phyloP scores from a whole-genome alignment of 1,139 yeast genomes.

The Blastobotrys elegans region DNA sequence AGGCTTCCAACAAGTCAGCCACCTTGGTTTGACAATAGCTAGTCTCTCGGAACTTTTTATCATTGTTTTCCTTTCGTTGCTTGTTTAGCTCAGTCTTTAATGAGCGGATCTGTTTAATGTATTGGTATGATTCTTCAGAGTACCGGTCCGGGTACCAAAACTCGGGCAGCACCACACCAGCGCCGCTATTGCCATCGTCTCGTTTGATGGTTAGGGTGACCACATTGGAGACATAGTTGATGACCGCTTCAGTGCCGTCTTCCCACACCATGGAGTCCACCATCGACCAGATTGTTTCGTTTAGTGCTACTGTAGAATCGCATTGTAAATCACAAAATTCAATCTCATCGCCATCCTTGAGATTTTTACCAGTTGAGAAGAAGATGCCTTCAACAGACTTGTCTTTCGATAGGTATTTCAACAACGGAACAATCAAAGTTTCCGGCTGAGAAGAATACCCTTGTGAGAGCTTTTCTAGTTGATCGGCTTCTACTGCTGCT shows the following conservation, averaged over 20 bases:
- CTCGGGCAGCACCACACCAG: slow-evolving; percentile 37
- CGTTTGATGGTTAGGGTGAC: slow-evolving; percentile 39
- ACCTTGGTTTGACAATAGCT: slow-evolving; percentile 31
- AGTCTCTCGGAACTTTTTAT: slow-evolving; percentile 18
- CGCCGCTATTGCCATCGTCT: slow-evolving; percentile 30
- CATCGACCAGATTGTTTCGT: slow-evolving; percentile 24
- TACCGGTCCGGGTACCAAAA: slow-evolving; percentile 46
- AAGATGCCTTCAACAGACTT: neutral
- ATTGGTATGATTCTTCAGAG: slow-evolving; percentile 29
- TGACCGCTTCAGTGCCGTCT: slow-evolving; percentile 24
- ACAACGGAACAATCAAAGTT: neutral
- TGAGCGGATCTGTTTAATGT: slow-evolving; percentile 21
- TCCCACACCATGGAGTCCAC: slow-evolving; percentile 30
- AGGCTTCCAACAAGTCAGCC: neutral
- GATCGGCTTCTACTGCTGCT: slow-evolving; percentile 6
- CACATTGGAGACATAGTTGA: slow-evolving; percentile 37
- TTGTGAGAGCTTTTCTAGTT: slow-evolving; percentile 3
- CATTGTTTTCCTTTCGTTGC: slow-evolving; percentile 22
- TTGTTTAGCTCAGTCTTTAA: slow-evolving; percentile 23
- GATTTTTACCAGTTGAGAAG: slow-evolving; percentile 1
- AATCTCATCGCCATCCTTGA: neutral
- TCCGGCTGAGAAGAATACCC: no score
- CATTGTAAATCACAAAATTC: slow-evolving; percentile 23
- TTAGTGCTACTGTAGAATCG: slow-evolving; percentile 25
- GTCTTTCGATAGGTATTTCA: neutral